Evolutionary conservation across 208 protist species (phyloP), one percentile per base, ranked within the genome.

Genomic region (Naegleria lovaniensis): DNA sequence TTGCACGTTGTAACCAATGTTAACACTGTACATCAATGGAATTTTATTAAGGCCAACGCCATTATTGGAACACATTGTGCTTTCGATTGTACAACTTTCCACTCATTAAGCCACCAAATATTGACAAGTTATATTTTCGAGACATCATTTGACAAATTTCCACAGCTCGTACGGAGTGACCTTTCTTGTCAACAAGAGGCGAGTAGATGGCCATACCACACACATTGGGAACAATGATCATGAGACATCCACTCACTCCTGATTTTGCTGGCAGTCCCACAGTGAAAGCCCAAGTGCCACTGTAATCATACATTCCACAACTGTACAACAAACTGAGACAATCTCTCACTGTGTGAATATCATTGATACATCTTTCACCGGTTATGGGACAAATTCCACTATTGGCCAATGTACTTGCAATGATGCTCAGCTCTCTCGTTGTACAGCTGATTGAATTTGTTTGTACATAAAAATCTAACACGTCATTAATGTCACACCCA

Each of bases 291-390:
- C 52, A 93, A 83, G 94, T 29, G 59, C 92, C 92, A 39, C 25
- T 90, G 85, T 93, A 93, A 92, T 93, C 92, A 79, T 93, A 93
- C 92, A 93, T 93, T n/a, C 92, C 92, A 92, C 92, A 93, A 36
- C 90, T 85, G 25, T 52, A 90, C 9, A 93, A 38, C 29, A 93
- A 85, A 33, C 22, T 39, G 2, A 93, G 15, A 59, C 58, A 90
- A 38, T 91, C 33, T 75, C 36, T 48, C 5, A 92, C 91, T 29
- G 48, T 67, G 5, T 58, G n/a, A 36, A 91, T 91, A 13, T 91
- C 5, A 22, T 75, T 91, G 38, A 92, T 39, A 5, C 91, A 9
- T 22, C 83, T 52, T 76, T 95, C 86, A 16, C 90, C 85, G 16
- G 93, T 94, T 29, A 94, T 38, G 0, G 93, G 93, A 89, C 90